Percentiles rank a stretch among this genome's conserved stretches.
Conservation (phyloP, 225 moss, liverwort and hornwort genomes). For the Pseudoscleropodium purum region DNA sequence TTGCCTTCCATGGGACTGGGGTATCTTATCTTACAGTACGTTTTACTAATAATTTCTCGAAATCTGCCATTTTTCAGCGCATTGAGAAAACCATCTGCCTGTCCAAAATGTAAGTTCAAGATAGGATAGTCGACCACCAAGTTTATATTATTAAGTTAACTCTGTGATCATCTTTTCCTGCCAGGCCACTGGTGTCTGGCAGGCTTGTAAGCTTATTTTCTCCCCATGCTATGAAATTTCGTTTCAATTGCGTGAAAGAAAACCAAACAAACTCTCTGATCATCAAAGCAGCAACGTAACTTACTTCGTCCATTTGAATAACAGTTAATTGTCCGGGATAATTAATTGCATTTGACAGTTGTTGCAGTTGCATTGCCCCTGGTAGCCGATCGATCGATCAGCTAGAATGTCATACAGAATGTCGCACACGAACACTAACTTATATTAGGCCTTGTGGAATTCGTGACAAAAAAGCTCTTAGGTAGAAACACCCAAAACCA, state of each 20-base stretch:
- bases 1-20: too few relatives aligned
- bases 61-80: neutral
- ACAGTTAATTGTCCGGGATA: neutral
- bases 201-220: too few relatives aligned
- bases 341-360: neutral
- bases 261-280: neutral
- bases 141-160: neutral
- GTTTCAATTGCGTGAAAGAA: too few relatives aligned
- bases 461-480: neutral
- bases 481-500: too few relatives aligned
- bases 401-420: neutral
- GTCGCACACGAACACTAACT: neutral
- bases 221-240: too few relatives aligned
- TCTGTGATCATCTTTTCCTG: neutral
- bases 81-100: neutral
- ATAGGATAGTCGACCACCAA: neutral
- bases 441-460: neutral
- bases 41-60: neutral
- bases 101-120: neutral
- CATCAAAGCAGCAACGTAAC: neutral
- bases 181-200: too few relatives aligned
- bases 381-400: neutral
- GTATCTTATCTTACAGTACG: neutral
- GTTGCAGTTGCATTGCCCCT: too few relatives aligned
- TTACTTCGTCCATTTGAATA: neutral